Conservation (phyloP, 2,329 filamentous ascomycete genomes). For the Fusarium oligoseptatum region DNA sequence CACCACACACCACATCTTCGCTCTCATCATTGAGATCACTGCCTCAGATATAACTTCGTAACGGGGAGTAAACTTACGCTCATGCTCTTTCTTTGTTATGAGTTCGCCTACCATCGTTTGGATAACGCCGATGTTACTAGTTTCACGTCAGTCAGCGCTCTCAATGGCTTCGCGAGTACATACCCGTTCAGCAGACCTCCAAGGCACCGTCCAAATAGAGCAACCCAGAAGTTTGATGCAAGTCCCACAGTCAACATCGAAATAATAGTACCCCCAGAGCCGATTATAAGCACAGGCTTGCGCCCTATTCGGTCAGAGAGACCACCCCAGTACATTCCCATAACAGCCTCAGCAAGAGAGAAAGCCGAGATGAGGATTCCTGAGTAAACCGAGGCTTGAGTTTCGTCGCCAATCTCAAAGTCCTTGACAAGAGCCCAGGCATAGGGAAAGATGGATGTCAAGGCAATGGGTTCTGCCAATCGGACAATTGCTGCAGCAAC, state of each 20-base stretch:
- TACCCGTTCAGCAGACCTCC: slow-evolving; percentile 83
- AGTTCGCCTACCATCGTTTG: slow-evolving; percentile 95
- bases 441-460: slow-evolving; percentile 95
- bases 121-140: slow-evolving; percentile 86
- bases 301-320: slow-evolving; percentile 86
- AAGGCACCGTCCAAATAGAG: slow-evolving; percentile 81
- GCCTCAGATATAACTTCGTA: not conserved
- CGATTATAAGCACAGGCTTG: slow-evolving; percentile 86
- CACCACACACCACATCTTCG: not conserved
- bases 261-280: slow-evolving; percentile 84
- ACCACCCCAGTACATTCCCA: slow-evolving; percentile 89
- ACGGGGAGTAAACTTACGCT: slow-evolving; percentile 72
- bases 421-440: slow-evolving; percentile 86
- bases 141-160: not conserved
- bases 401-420: slow-evolving; percentile 77
- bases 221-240: slow-evolving; percentile 85
- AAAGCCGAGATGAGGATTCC: slow-evolving; percentile 90
- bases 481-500: slow-evolving; percentile 83
- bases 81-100: slow-evolving; percentile 85
- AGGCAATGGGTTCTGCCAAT: slow-evolving; percentile 90
- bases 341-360: slow-evolving; percentile 83
- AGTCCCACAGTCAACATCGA: slow-evolving; percentile 88
- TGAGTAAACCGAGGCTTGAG: slow-evolving; percentile 88
- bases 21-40: not conserved
- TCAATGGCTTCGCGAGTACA: not conserved